Evolutionary conservation across 768 basidiomycete genomes (phyloP), one percentile per base, ranked within the genome.

Genomic region (Galerina sulciceps): DNA sequence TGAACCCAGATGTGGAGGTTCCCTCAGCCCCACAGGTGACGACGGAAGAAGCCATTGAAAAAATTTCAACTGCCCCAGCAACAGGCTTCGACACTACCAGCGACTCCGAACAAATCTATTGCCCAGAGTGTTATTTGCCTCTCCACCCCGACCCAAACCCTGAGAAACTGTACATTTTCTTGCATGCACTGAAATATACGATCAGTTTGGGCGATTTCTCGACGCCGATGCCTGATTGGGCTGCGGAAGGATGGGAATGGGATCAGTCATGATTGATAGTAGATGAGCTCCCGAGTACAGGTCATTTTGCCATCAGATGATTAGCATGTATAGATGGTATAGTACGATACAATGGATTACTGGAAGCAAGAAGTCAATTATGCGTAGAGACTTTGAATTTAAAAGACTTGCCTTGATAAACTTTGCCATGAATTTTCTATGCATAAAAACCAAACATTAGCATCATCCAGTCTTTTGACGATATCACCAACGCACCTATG

Each of bases 391-490:
- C 11, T 31, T 15, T 14, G 20, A 11, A 47, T 48, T 17, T 40
- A 44, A 34, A 62, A 48, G 17, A 44, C 65, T 66, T 68, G 87
- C 90, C 79, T 94, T 94, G 77, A 95, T 90, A 64, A 95, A 95
- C 69, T 92, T 93, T 9, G 87, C 77, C 92, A 96, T 94, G 71
- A 95, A 96, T 79, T 93, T 94, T 76, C 93, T 93, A n/a, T n/a
- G 65, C 2, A 51, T 15, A 42, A 18, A 41, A 45, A 54, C 35
- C n/a, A 61, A 22, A 53, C 8, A 56, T 51, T 40, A 36, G 38
- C 46, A 42, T 17, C 15, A 22, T n/a, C 50, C 18, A 18, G 36
- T 38, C 53, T 35, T 55, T 40, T 36, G 18, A 59, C 22, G 26
- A 44, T 59, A 31, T 6, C 6, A 36, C 41, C 1, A 1, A 84